phyloP scores from a whole-genome alignment of 495 filamentous ascomycete species.

The Aspergillus biplanus region DNA sequence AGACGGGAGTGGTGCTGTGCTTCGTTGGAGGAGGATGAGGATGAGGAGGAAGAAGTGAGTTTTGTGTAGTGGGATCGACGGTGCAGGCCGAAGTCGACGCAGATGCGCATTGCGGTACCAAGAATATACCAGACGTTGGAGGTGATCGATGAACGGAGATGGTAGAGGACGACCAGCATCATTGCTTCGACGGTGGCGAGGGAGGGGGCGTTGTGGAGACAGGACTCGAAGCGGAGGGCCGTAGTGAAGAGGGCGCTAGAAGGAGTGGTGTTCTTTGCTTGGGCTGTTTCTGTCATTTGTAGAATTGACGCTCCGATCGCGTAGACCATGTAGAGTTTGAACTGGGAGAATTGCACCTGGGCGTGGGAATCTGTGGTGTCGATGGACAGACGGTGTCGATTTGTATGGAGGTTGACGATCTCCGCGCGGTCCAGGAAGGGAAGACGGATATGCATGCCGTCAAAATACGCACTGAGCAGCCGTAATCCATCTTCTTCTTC shows the following conservation, averaged over 20 bases:
- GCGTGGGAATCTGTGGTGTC: not conserved
- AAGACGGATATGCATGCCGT: constrained; percentile 37
- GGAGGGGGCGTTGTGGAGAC: constrained; percentile 34
- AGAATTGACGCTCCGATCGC: constrained; percentile 41
- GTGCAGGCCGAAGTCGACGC: constrained; percentile 44
- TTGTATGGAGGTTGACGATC: constrained; percentile 38
- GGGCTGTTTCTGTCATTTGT: constrained; percentile 36
- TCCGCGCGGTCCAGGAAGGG: constrained; percentile 41
- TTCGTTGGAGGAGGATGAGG: constrained; percentile 22
- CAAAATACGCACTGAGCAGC: constrained; percentile 43
- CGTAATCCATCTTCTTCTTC: constrained; percentile 33
- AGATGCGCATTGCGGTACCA: constrained; percentile 46
- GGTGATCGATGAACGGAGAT: constrained; percentile 37
- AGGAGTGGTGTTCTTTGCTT: constrained; percentile 17
- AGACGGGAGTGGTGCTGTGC: constrained; percentile 36
- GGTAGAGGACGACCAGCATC: constrained; percentile 43
- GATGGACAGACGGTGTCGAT: constrained; percentile 22
- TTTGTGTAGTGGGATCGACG: constrained; percentile 26
- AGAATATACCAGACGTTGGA: constrained; percentile 50
- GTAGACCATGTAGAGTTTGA: constrained; percentile 49
- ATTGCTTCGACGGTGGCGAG: constrained; percentile 44
- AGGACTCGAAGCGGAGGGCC: constrained; percentile 37
- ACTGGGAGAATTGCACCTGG: constrained; percentile 33
- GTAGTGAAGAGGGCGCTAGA: constrained; percentile 21
- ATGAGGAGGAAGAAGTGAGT: constrained; percentile 11